These are phyloP conservation scores for Cryptomeria japonica DNA, from an alignment of 75 land plant species.

Conservation along the genomic window DNA sequence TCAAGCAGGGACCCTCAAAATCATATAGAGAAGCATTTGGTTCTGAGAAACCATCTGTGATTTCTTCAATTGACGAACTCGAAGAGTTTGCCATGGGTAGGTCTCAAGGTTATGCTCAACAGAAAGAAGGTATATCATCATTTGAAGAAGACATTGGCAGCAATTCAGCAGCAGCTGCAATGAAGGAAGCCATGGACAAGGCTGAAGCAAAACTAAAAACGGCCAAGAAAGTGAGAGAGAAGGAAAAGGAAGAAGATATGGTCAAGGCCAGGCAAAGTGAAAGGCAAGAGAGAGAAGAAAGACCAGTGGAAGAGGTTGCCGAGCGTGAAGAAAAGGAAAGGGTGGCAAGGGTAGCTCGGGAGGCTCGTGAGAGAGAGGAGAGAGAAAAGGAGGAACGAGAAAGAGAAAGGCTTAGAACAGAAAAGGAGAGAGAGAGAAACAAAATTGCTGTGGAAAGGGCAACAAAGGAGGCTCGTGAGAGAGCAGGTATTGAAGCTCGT, in stretches of 20 bases:
- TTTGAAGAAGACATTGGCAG: conserved; percentile 35
- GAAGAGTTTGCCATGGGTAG: conserved; percentile 74
- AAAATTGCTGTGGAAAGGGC: conserved; percentile 35
- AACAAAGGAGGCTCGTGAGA: conserved; percentile 64
- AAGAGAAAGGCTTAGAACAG: conserved; percentile 19
- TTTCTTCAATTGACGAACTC: conserved; percentile 56
- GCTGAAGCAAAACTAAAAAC: conserved; percentile 80
- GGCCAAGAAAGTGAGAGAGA: conserved; percentile 70
- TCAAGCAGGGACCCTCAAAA: conserved; percentile 28
- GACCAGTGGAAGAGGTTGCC: conserved; percentile 21
- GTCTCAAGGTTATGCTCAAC: conserved; percentile 28
- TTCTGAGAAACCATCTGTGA: conserved; percentile 19
- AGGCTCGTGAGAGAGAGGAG: conserved; percentile 38
- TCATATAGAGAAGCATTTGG: conserved; percentile 19
- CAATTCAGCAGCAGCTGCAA: conserved; percentile 78
- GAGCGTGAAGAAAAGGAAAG: conserved; percentile 57
- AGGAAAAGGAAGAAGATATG: conserved; percentile 36
- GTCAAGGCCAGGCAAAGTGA: conserved; percentile 37
- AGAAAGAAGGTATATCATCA: conserved; percentile 25
- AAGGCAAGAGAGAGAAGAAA: conserved; percentile 40
- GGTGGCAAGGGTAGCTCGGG: conserved; percentile 14
- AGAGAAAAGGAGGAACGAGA: conserved; percentile 34
- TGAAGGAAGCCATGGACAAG: conserved; percentile 82
- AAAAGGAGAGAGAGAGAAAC: conserved; percentile 44
- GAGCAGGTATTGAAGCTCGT: conserved; percentile 72